Evolutionary conservation across 1,284 basidiomycete genomes (phyloP).

Genomic region (Apiotrichum montevideense): DNA sequence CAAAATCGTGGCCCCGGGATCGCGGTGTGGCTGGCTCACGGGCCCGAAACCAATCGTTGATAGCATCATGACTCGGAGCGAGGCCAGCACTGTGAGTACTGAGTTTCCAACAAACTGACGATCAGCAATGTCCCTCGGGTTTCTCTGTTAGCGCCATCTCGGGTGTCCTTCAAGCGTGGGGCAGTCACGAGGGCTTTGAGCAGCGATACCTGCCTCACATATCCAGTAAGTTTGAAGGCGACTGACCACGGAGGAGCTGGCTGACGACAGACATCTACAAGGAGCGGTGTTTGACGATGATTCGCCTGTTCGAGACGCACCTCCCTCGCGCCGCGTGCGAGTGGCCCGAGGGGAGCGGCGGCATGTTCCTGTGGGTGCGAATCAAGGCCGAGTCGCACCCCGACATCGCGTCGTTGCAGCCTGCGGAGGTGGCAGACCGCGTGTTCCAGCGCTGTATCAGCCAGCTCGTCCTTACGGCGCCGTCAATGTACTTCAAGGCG

Average conservation of each 20-base stretch:
- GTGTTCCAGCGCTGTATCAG: constrained; percentile 28
- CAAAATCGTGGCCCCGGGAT: constrained; percentile 72
- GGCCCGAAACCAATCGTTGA: constrained; percentile 29
- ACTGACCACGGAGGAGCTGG: not conserved
- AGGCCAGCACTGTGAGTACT: constrained; percentile 26
- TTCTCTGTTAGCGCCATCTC: constrained; percentile 35
- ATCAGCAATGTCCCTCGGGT: constrained; percentile 31
- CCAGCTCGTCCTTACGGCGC: constrained; percentile 26
- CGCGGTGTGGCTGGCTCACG: constrained; percentile 68
- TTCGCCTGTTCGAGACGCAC: constrained; percentile 26
- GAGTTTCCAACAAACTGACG: constrained; percentile 5
- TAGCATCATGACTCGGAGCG: constrained; percentile 31
- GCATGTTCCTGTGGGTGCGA: constrained; percentile 42
- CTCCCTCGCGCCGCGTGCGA: constrained; percentile 22
- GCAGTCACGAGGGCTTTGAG: constrained; percentile 38
- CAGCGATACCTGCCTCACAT: constrained; percentile 35
- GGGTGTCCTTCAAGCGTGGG: constrained; percentile 34
- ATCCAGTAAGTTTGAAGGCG: constrained; percentile 9
- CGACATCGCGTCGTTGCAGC: constrained; percentile 11
- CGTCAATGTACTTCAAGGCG: constrained; percentile 31
- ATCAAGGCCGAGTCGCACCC: constrained; percentile 36
- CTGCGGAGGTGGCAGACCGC: constrained; percentile 25
- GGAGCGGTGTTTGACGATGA: constrained; percentile 28
- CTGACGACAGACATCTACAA: constrained; percentile 18
- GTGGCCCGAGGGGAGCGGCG: constrained; percentile 24